Evolutionary conservation across 192 early-diverging fungal genomes (phyloP).

Genomic region (Backusella tarrabulga): DNA sequence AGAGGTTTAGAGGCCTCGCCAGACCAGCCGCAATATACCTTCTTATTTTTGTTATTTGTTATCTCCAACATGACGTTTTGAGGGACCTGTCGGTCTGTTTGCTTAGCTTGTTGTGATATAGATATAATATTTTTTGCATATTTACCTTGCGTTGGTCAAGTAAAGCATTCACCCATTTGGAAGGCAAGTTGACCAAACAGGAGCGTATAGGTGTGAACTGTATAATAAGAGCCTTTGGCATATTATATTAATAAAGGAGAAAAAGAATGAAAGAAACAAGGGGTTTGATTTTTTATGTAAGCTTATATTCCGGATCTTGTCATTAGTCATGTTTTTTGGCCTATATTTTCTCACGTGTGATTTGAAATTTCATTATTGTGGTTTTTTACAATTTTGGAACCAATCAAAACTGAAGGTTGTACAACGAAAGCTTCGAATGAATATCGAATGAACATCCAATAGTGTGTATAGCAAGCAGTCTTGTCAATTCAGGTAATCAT

Average conservation of each 20-base stretch:
- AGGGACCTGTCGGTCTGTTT: constrained; percentile 31
- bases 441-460: too few species aligned
- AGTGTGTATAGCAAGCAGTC: too few species aligned
- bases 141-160: constrained; percentile 66
- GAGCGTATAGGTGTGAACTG: constrained; percentile 61
- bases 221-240: constrained; percentile 64
- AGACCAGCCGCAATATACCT: constrained; percentile 66
- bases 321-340: neutral
- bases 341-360: constrained; percentile 10
- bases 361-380: neutral
- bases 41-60: constrained; percentile 34
- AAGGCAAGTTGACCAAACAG: constrained; percentile 75
- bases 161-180: constrained; percentile 70
- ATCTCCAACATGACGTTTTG: constrained; percentile 64
- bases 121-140: neutral
- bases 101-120: neutral
- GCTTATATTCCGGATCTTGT: neutral
- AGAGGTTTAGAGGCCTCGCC: constrained; percentile 47
- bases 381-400: neutral
- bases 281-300: constrained; percentile 1
- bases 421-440: too few species aligned
- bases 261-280: neutral
- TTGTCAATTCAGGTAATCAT: too few species aligned
- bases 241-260: neutral
- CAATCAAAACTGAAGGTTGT: neutral